Conservation (phyloP, 1,139 yeast genomes). For the Tardiomyces digboiensis region DNA sequence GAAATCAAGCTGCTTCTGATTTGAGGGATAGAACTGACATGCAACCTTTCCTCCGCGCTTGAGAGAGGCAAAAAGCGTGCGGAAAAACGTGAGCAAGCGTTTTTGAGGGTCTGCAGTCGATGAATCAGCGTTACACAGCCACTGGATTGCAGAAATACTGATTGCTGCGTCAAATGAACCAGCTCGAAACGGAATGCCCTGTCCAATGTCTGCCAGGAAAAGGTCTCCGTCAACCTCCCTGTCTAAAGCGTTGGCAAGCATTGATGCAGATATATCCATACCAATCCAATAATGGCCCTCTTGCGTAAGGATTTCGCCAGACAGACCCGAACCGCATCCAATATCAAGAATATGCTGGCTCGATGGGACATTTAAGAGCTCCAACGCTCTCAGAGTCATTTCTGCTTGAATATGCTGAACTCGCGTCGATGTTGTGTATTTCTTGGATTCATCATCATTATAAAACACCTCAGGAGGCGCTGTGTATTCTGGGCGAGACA, state of each 20-base stretch:
- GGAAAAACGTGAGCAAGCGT: conserved; percentile 74
- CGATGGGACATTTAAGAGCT: conserved; percentile 62
- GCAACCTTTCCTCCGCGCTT: conserved; percentile 95
- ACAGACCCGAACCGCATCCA: conserved; percentile 96
- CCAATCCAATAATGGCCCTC: conserved; percentile 97
- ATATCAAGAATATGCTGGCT: conserved; percentile 72
- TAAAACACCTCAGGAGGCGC: conserved; percentile 98
- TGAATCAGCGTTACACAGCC: conserved; percentile 96
- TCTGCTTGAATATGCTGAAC: conserved; percentile 97
- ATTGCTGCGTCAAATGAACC: conserved; percentile 98
- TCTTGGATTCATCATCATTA: conserved; percentile 79
- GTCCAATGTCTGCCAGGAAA: conserved; percentile 75
- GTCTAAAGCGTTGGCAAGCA: conserved; percentile 92
- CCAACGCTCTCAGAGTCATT: conserved; percentile 92
- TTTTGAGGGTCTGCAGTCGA: conserved; percentile 77
- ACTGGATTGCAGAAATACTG: conserved; percentile 90
- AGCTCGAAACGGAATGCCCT: conserved; percentile 90
- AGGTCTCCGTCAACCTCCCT: conserved; percentile 92
- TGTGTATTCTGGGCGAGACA: conserved; percentile 96
- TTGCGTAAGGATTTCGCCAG: conserved; percentile 89
- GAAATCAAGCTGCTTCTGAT: conserved; percentile 72
- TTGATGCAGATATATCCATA: conserved; percentile 91
- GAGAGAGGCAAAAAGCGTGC: conserved; percentile 76
- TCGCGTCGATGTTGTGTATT: conserved; percentile 89
- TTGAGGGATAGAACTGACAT: conserved; percentile 93